These are phyloP conservation scores for Pisolithus sp. DNA, from an alignment of 768 basidiomycete species.

Conservation along the genomic window DNA sequence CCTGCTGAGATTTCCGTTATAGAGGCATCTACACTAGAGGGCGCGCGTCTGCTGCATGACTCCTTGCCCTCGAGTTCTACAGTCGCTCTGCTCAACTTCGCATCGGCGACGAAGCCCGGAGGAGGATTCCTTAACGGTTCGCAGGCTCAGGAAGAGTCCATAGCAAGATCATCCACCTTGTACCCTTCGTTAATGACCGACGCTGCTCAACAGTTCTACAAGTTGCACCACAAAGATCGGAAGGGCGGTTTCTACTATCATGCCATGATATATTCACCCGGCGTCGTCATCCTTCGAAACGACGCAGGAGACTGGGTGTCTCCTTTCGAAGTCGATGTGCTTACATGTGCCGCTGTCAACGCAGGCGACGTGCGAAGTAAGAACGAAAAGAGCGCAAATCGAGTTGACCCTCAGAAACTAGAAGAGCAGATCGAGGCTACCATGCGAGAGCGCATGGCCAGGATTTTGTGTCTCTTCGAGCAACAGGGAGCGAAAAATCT, in stretches of 20 bases:
- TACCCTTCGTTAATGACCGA: slow-evolving; percentile 54
- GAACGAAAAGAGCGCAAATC: slow-evolving; percentile 1
- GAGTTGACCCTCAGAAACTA: not conserved
- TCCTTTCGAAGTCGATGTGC: slow-evolving; percentile 56
- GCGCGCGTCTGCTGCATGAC: slow-evolving; percentile 39
- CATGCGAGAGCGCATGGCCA: slow-evolving; percentile 46
- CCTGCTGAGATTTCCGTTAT: slow-evolving; percentile 39
- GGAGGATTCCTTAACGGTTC: slow-evolving; percentile 72
- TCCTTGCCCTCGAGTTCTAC: slow-evolving; percentile 7
- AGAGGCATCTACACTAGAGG: slow-evolving; percentile 60
- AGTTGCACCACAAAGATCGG: slow-evolving; percentile 42
- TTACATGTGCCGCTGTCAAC: slow-evolving; percentile 74
- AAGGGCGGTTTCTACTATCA: slow-evolving; percentile 65
- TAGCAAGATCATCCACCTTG: slow-evolving; percentile 70
- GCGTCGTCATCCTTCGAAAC: slow-evolving; percentile 54
- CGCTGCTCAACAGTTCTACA: slow-evolving; percentile 56
- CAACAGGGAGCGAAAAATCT: slow-evolving; percentile 32
- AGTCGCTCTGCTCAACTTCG: slow-evolving; percentile 70
- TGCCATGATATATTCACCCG: slow-evolving; percentile 70
- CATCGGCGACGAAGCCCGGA: slow-evolving; percentile 67
- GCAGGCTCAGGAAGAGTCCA: slow-evolving; percentile 75
- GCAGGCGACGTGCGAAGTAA: slow-evolving; percentile 44
- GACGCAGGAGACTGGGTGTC: slow-evolving; percentile 51
- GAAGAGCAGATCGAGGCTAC: slow-evolving; percentile 36
- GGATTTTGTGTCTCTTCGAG: slow-evolving; percentile 38